Evolutionary conservation across 805 yeast species (phyloP).

Genomic region (Candida maris): DNA sequence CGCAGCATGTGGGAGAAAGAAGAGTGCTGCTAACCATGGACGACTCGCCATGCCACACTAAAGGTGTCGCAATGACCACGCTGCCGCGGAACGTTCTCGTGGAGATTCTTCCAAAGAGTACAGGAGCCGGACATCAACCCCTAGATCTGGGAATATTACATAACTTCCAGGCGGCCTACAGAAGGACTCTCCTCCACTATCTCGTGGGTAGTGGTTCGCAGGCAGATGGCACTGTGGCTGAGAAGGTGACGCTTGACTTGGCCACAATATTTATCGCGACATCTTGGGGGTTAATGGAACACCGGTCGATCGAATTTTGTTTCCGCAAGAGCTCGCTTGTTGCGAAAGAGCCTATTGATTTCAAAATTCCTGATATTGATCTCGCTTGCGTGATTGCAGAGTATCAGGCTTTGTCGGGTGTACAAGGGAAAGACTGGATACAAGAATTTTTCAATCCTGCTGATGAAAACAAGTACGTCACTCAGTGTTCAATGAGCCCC

Average conservation of each 20-base stretch:
- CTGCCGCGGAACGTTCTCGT: too few relatives aligned
- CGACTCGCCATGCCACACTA: too few relatives aligned
- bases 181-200: neutral
- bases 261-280: too few relatives aligned
- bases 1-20: too few relatives aligned
- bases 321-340: neutral
- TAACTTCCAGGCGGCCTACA: neutral
- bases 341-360: neutral
- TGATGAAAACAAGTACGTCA: neutral
- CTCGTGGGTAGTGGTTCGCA: neutral
- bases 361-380: neutral
- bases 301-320: neutral
- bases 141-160: neutral
- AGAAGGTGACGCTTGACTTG: too few relatives aligned
- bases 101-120: too few relatives aligned
- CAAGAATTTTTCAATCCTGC: neutral
- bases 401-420: neutral
- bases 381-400: neutral
- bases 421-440: neutral
- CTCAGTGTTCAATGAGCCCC: neutral
- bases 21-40: too few relatives aligned
- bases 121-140: too few relatives aligned
- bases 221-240: neutral
- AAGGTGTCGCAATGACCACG: too few relatives aligned
- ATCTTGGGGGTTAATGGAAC: too few relatives aligned